Percentiles rank a stretch among this genome's conserved stretches.
These are phyloP conservation scores for Xylaria sp. DNA, from an alignment of 2,329 filamentous ascomycete species.

Conservation along the genomic window DNA sequence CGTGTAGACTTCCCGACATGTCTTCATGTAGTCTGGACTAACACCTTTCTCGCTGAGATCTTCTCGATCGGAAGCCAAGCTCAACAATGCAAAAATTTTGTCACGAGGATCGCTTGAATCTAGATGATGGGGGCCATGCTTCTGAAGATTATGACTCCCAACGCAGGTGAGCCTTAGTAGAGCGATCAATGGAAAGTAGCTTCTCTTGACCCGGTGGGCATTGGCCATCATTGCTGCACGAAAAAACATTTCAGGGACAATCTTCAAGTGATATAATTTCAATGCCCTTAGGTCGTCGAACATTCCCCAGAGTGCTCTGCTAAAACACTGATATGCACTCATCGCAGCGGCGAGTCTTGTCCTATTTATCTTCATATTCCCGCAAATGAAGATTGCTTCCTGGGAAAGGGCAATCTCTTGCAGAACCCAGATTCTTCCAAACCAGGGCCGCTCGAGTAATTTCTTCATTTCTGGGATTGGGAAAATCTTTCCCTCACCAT, in stretches of 20 bases:
- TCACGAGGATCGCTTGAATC: slow-evolving; percentile 42
- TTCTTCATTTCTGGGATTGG: slow-evolving; percentile 28
- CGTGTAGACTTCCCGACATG: slow-evolving; percentile 39
- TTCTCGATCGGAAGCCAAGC: slow-evolving; percentile 32
- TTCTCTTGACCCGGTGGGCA: slow-evolving; percentile 25
- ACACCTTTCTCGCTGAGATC: slow-evolving; percentile 27
- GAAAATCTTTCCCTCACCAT: background rate
- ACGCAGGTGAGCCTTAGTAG: slow-evolving; percentile 32
- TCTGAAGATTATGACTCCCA: slow-evolving; percentile 23
- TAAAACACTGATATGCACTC: slow-evolving; percentile 23
- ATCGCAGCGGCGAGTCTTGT: slow-evolving; percentile 38
- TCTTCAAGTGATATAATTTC: background rate
- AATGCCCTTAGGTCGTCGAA: background rate
- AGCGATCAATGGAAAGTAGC: slow-evolving; percentile 22
- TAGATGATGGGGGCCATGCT: slow-evolving; percentile 37
- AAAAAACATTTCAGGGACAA: background rate
- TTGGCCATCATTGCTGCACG: slow-evolving; percentile 13
- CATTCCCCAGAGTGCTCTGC: background rate
- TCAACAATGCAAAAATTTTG: slow-evolving; percentile 43
- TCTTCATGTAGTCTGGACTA: slow-evolving; percentile 40
- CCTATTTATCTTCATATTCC: slow-evolving; percentile 34
- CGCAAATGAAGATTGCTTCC: slow-evolving; percentile 38
- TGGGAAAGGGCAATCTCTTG: slow-evolving; percentile 43
- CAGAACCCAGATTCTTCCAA: slow-evolving; percentile 42
- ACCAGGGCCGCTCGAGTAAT: slow-evolving; percentile 38